Base-by-base conservation (phyloP, 2,329 filamentous ascomycete species). In the Paramyrothecium roridum region DNA sequence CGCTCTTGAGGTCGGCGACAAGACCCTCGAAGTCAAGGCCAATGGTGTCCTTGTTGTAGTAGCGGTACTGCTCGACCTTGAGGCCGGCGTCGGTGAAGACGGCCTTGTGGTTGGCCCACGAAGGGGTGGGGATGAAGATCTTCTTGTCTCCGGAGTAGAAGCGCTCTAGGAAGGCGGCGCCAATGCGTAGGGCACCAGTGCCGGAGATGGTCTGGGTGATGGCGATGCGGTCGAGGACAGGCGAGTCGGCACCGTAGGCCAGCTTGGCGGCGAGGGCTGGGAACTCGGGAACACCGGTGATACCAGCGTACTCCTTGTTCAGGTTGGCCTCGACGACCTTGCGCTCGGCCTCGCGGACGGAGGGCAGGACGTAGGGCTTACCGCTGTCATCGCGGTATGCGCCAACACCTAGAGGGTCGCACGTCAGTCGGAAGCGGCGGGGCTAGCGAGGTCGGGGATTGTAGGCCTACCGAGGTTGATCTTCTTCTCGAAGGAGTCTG, bases 31-130 rank as follows among this genome's bases (percentile, higher is more conserved):
- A 98, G 83, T 99, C 95, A 62, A 99, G 88, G 55, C 93, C 93
- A 72, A 97, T 98, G 70, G 93, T 98, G 73, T 96, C 88, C 83
- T 96, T 96, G 86, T 98, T 91, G 83, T 98, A 99, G 87, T 99
- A 99, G 68, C 91, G 85, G 84, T 99, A 99, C 80, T 93, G 91
- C 79, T 93, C 87, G 59, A 98, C 92, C 76, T 90, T 84, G 62
- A 99, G 84, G 56, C 93, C 91, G 33, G 91, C 89, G 76, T 98
- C 93, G 77, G 84, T 88, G 86, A 99, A 98, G 75, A 99, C 90
- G 61, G 93, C 93, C 72, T 86, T 90, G 83, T 99, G 95, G 85
- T 99, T 98, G 67, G 93, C 95, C 95, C 95, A 99, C 67, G 91
- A 96, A 52, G 95, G 95, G 55, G 82, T 93, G 59, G 95, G 95